Evolutionary conservation across 2,329 filamentous ascomycete genomes (phyloP).

Genomic region (Penicillium sp.): DNA sequence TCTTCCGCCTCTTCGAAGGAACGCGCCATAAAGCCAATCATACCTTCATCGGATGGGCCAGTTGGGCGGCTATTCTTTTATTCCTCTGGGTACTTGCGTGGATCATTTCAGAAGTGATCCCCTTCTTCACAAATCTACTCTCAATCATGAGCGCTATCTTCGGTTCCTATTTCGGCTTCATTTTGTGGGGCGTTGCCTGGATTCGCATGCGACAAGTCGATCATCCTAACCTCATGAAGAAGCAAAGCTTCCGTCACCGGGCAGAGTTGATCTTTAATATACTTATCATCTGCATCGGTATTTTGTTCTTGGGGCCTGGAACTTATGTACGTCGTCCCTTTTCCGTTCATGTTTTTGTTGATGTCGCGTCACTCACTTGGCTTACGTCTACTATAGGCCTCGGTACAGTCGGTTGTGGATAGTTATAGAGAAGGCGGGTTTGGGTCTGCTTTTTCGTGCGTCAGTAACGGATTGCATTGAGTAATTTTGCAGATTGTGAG

Average conservation of each 20-base stretch:
- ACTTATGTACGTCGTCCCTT: conserved; percentile 64
- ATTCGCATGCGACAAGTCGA: conserved; percentile 46
- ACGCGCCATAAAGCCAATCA: conserved; percentile 79
- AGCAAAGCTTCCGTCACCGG: conserved; percentile 47
- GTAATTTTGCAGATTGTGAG: not conserved
- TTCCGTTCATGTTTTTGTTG: not conserved
- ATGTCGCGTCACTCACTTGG: not conserved
- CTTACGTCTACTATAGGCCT: conserved; percentile 33
- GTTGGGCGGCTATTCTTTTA: conserved; percentile 74
- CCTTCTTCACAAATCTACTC: conserved; percentile 78
- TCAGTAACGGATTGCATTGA: conserved; percentile 42
- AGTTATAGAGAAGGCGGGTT: conserved; percentile 69
- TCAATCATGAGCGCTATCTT: conserved; percentile 70
- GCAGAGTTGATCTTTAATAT: conserved; percentile 63
- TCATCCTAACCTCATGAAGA: conserved; percentile 41
- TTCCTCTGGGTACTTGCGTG: conserved; percentile 76
- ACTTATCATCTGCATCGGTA: conserved; percentile 70
- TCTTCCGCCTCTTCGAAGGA: conserved; percentile 84
- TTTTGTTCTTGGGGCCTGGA: conserved; percentile 78
- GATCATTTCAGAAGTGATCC: conserved; percentile 88
- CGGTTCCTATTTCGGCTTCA: conserved; percentile 79
- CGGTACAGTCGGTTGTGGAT: conserved; percentile 58
- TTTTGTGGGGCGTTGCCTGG: conserved; percentile 68
- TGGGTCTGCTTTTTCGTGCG: conserved; percentile 74
- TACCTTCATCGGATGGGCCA: conserved; percentile 77